Conservation (phyloP, 2,329 filamentous ascomycete genomes). For the Lasiodiplodia hormozganensis region DNA sequence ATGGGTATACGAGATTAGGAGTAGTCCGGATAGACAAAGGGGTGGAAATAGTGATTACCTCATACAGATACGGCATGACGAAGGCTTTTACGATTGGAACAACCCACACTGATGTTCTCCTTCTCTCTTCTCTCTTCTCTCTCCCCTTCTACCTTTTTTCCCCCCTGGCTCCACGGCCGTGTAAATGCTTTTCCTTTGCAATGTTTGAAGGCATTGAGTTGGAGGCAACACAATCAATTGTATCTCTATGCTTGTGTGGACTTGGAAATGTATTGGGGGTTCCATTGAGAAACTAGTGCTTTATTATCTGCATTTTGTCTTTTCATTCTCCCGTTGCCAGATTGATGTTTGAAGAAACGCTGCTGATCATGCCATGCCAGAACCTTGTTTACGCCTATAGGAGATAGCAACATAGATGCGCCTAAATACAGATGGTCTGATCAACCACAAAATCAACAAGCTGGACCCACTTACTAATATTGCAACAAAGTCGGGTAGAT, state of each 20-base stretch:
- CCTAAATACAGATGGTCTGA: too few species aligned
- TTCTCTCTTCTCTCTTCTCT: not conserved
- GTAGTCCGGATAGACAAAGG: conserved; percentile 13
- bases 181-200: conserved; percentile 13
- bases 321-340: not conserved
- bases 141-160: not conserved
- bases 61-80: conserved; percentile 18
- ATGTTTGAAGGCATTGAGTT: not conserved
- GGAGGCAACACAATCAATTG: conserved; percentile 2
- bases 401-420: not conserved
- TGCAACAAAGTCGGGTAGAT: too few species aligned
- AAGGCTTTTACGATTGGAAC: conserved; percentile 13
- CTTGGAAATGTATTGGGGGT: not conserved
- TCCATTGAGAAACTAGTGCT: not conserved
- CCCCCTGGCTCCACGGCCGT: conserved; percentile 1
- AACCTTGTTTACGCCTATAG: not conserved
- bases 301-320: not conserved
- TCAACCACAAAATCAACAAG: too few species aligned
- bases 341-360: not conserved
- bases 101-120: conserved; percentile 5
- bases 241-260: not conserved
- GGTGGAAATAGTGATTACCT: conserved; percentile 14
- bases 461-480: too few species aligned
- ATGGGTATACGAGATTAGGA: not conserved
- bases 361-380: not conserved